Base-by-base conservation (phyloP, 2,329 filamentous ascomycete species). In the Colletotrichum cereale region DNA sequence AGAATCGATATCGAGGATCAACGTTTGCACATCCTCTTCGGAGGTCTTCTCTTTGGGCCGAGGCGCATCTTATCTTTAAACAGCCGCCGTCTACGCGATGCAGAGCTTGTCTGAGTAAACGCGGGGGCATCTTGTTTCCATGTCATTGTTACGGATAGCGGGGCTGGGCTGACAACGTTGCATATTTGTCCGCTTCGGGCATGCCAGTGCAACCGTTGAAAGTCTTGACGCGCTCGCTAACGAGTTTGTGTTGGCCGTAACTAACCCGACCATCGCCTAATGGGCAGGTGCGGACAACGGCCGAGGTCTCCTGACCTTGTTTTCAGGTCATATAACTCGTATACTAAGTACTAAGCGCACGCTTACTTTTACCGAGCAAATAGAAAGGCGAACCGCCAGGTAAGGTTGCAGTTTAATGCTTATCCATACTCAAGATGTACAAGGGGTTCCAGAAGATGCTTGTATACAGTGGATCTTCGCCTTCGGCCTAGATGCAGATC, bases 251-350 rank as follows among this genome's bases (percentile, higher is more conserved):
- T 5, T 12, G n/a, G 44, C 44, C 1, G n/a, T 31, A 50, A 34
- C 36, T 38, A 24, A 42, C 34, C 29, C 63, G 26, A 14, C 56
- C 67, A 71, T 38, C 34, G n/a, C 63, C 60, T 56, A 67, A 71
- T 21, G 38, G 62, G 67, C 38, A 67, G 67, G 67, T 70, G 62
- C 55, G 63, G 60, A 38, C 10, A 5, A 26, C 6, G 31, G n/a
- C 44, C 31, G 44, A n/a, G 14, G 44, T n/a, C 8, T 18, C 11
- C 12, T 36, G 42, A 36, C 24, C 48, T 11, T 62, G 1, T n/a
- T 62, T 62, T 26, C 16, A 10, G 12, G n/a, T 29, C 31, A 29
- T 52, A 29, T 50, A 62, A 50, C 44, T 52, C 60, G 38, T 2
- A 8, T 21, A n/a, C 12, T 60, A 60, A 60, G 2, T 26, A 5